Conservation (phyloP, 805 yeast genomes). For the Candida tammaniensis region DNA sequence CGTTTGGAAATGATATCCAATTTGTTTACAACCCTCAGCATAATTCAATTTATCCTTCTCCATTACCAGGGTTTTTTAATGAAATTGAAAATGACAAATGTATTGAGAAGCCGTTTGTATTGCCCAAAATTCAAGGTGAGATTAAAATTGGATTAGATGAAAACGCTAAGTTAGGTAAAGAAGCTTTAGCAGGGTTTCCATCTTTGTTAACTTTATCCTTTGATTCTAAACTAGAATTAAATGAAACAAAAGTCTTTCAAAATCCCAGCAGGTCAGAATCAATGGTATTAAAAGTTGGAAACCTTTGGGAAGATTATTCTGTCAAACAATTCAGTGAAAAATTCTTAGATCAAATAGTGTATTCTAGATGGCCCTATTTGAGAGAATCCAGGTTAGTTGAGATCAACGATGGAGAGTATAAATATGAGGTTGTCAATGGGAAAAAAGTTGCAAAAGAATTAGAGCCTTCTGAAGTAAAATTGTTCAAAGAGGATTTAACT, state of each 20-base stretch:
- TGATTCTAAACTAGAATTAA: conserved; percentile 48
- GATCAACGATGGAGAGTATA: conserved; percentile 53
- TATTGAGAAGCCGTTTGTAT: conserved; percentile 53
- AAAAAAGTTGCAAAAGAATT: conserved; percentile 5
- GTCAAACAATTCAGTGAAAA: conserved; percentile 65
- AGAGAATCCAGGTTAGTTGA: conserved; percentile 71
- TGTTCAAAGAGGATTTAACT: conserved; percentile 41
- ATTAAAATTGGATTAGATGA: conserved; percentile 56
- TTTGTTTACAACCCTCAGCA: conserved; percentile 78
- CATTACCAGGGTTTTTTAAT: conserved; percentile 71
- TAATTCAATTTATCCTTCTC: conserved; percentile 64
- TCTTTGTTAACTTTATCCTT: conserved; percentile 70
- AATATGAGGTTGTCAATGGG: conserved; percentile 37
- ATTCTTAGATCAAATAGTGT: conserved; percentile 60
- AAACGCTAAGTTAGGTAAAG: conserved; percentile 68
- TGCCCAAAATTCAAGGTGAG: conserved; percentile 47
- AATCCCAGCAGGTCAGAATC: conserved; percentile 83
- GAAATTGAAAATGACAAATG: conserved; percentile 82
- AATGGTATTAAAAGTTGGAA: conserved; percentile 60
- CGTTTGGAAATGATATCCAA: conserved; percentile 65
- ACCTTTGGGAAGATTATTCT: conserved; percentile 53
- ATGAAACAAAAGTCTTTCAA: conserved; percentile 75
- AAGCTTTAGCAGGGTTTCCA: conserved; percentile 87
- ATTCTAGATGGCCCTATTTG: conserved; percentile 87
- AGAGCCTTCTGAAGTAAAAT: conserved; percentile 27